Conservation (phyloP, 1,284 basidiomycete genomes). For the Filobasidium uniguttulatum region DNA sequence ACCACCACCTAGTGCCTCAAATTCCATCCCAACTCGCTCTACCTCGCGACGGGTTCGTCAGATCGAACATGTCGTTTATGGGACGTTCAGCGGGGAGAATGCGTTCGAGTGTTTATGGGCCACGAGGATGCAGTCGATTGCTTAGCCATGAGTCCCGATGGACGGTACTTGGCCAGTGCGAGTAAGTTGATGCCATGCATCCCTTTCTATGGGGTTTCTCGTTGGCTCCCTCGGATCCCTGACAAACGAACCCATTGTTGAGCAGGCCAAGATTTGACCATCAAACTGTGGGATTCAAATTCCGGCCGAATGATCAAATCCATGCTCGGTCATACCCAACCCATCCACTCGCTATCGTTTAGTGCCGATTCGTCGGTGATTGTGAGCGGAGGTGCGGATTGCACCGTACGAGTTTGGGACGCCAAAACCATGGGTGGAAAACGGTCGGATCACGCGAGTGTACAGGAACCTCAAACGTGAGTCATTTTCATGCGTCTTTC, state of each 20-base stretch:
- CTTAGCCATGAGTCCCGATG: constrained; percentile 83
- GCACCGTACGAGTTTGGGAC: constrained; percentile 95
- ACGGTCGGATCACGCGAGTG: constrained; percentile 20
- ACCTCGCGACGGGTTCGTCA: constrained; percentile 90
- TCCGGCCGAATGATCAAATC: constrained; percentile 88
- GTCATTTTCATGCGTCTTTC: constrained; percentile 1
- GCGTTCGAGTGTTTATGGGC: constrained; percentile 88
- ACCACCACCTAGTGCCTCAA: constrained; percentile 57
- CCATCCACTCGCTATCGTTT: constrained; percentile 81
- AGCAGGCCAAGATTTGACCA: constrained; percentile 74
- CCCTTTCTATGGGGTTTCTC: no score
- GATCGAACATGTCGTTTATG: constrained; percentile 92
- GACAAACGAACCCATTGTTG: not conserved
- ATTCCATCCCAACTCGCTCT: constrained; percentile 96
- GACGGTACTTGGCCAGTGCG: constrained; percentile 80
- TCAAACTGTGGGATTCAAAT: constrained; percentile 92
- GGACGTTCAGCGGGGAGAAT: constrained; percentile 94
- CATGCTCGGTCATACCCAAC: constrained; percentile 84
- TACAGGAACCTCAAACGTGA: constrained; percentile 9
- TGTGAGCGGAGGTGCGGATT: constrained; percentile 79
- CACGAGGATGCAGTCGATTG: constrained; percentile 83
- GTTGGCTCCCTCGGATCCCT: not conserved
- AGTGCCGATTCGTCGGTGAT: constrained; percentile 80
- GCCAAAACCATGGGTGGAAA: constrained; percentile 65
- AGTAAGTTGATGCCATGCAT: constrained; percentile 50